Conservation (phyloP, 192 early-diverging fungal species). For the Jimgerdemannia flammicorona region DNA sequence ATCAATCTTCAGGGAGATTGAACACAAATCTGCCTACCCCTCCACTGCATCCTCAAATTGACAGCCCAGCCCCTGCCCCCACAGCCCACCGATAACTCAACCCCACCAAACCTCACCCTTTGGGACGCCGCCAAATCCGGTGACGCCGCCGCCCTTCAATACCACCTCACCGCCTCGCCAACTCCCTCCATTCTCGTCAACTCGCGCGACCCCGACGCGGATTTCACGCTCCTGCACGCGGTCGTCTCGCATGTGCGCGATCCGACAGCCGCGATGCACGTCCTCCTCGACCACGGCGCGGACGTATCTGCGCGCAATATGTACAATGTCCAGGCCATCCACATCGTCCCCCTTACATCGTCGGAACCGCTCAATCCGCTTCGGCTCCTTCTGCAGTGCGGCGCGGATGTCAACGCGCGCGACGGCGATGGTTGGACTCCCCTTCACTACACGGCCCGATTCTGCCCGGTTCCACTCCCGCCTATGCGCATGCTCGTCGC, state of each 20-base stretch:
- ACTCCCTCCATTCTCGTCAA: background rate
- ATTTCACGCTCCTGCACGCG: slow-evolving; percentile 9
- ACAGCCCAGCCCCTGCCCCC: background rate
- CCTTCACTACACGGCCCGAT: slow-evolving; percentile 24
- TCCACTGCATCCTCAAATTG: background rate
- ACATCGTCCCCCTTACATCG: slow-evolving; percentile 24
- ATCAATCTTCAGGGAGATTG: no score
- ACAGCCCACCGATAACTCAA: background rate
- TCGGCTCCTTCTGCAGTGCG: slow-evolving; percentile 10
- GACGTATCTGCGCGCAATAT: slow-evolving; percentile 13
- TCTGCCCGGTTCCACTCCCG: slow-evolving; percentile 11
- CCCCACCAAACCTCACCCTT: background rate
- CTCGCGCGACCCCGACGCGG: background rate
- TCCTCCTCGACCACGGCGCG: slow-evolving; percentile 16
- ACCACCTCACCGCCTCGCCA: background rate
- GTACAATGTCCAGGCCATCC: slow-evolving; percentile 17
- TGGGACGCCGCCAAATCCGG: background rate
- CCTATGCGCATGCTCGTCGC: slow-evolving; percentile 15
- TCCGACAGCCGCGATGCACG: slow-evolving; percentile 5
- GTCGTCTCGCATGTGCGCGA: slow-evolving; percentile 17
- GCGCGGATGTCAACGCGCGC: slow-evolving; percentile 8
- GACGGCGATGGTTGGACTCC: slow-evolving; percentile 22
- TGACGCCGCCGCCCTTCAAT: background rate
- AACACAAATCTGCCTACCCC: background rate
- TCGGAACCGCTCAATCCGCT: slow-evolving; percentile 8